Evolutionary conservation across 768 basidiomycete genomes (phyloP), one percentile per base, ranked within the genome.

Genomic region (Calocera viscosa): DNA sequence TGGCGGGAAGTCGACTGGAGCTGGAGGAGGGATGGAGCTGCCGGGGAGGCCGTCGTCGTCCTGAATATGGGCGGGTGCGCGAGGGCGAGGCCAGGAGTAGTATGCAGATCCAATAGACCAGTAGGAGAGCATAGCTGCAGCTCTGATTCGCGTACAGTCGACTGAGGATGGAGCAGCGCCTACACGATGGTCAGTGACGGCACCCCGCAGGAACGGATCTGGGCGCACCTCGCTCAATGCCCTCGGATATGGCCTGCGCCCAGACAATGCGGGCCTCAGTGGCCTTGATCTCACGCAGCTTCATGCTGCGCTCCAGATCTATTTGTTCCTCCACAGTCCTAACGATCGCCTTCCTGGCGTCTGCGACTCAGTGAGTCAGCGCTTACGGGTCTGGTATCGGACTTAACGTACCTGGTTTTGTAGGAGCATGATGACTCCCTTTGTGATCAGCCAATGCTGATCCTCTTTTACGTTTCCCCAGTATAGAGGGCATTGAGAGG

Each of bases 101-200:
- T 60, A 60, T 16, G 53, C 53, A 16, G 53, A 60, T 2, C 53
- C 53, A 19, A 60, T 60, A 30, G 53, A 60, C 53, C 53, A 60
- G 26, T 60, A 60, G 2, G 53, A 60, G 53, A 28, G 30, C 24
- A 60, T 12, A 30, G 53, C 53, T 5, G 53, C 53, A 11, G 30
- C 53, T 60, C 30, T 60, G 26, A 60, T 22, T 3, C 43, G 5
- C 7, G 8, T 47, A 3, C 43, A 17, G 43, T 47, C 53, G 30
- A 7, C 8, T 12, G 22, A 60, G 26, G 53, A 60, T 19, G 26
- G 30, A 28, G 26, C 5, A 32, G 53, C 26, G 26, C 8, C 43
- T 47, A 47, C 43, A 7, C 19, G 8, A 19, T 19, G 5, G 16
- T 47, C 43, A 47, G 43, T 24, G 19, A 47, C 43, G 16, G 19